These are phyloP conservation scores for Myxozyma sirexii DNA, from an alignment of 805 yeast genomes.

Conservation along the genomic window DNA sequence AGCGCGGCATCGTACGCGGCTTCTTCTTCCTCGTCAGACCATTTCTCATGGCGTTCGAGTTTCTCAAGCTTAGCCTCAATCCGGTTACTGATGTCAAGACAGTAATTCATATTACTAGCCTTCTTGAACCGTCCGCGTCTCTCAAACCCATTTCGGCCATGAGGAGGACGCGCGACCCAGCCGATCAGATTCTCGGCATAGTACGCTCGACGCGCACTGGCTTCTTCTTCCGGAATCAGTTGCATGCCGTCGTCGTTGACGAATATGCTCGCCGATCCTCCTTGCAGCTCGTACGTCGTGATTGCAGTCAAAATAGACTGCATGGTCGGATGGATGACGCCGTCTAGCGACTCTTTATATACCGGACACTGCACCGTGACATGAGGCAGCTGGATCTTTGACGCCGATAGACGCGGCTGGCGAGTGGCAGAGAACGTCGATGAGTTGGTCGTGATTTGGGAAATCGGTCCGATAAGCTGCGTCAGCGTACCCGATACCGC, in stretches of 20 bases:
- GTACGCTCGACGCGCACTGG: constrained; percentile 15
- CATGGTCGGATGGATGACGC: constrained; percentile 30
- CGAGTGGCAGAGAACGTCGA: constrained; percentile 14
- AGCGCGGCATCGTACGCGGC: constrained; percentile 21
- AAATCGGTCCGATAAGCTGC: constrained; percentile 24
- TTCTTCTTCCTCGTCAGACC: constrained; percentile 23
- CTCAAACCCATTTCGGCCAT: constrained; percentile 26
- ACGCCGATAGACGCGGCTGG: constrained; percentile 23
- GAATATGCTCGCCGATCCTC: constrained; percentile 28
- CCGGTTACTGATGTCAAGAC: constrained; percentile 23
- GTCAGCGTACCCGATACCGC: constrained; percentile 16
- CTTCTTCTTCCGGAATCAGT: constrained; percentile 20
- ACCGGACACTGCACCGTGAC: constrained; percentile 31
- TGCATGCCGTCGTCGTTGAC: constrained; percentile 33
- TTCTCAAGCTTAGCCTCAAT: constrained; percentile 23
- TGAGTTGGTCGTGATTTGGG: constrained; percentile 23
- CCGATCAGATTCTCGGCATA: constrained; percentile 28
- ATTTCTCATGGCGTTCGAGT: constrained; percentile 22
- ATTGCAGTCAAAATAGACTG: constrained; percentile 25
- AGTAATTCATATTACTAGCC: constrained; percentile 32
- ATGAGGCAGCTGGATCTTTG: constrained; percentile 21
- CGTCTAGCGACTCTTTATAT: constrained; percentile 27
- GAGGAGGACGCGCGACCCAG: constrained; percentile 31
- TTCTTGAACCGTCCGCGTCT: constrained; percentile 30
- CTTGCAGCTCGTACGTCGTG: constrained; percentile 30